Evolutionary conservation across 331 rosid genomes (phyloP).

Genomic region (Saraca asoca): DNA sequence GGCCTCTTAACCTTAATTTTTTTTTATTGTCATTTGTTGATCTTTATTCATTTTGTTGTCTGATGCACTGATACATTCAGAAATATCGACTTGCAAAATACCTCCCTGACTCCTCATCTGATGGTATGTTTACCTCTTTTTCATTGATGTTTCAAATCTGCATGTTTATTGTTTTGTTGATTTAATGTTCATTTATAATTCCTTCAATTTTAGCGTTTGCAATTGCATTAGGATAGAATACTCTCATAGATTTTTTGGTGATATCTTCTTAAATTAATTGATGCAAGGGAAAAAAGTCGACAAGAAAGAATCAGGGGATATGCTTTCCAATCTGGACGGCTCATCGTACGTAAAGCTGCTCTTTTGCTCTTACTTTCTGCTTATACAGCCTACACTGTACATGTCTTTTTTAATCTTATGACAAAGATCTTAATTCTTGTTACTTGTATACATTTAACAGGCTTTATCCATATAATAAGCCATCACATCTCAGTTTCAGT

Average conservation of each 20-base stretch:
- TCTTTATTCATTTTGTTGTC: constrained; percentile 31
- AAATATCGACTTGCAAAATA: constrained; percentile 97
- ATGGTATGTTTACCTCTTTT: constrained; percentile 64
- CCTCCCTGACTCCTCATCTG: constrained; percentile 82
- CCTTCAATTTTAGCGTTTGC: neutral
- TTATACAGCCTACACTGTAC: constrained; percentile 5
- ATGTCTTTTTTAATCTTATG: constrained; percentile 5
- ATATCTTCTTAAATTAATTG: constrained; percentile 39
- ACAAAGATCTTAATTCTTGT: neutral
- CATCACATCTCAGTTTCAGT: constrained; percentile 13
- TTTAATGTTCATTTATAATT: constrained; percentile 7
- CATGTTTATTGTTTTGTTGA: neutral
- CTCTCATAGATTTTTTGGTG: constrained; percentile 31
- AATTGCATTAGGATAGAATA: neutral
- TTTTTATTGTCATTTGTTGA: constrained; percentile 22
- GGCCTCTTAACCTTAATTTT: constrained; percentile 4
- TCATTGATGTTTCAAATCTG: constrained; percentile 18
- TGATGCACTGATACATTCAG: constrained; percentile 53
- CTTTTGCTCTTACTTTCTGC: constrained; percentile 17
- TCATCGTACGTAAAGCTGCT: constrained; percentile 73
- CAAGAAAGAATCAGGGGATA: constrained; percentile 86
- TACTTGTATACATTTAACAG: constrained; percentile 10
- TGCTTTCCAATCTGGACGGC: constrained; percentile 74
- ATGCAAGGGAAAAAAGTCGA: constrained; percentile 84
- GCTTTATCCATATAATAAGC: constrained; percentile 15